Evolutionary conservation across 495 filamentous ascomycete genomes (phyloP).

Genomic region (Glonium stellatum): DNA sequence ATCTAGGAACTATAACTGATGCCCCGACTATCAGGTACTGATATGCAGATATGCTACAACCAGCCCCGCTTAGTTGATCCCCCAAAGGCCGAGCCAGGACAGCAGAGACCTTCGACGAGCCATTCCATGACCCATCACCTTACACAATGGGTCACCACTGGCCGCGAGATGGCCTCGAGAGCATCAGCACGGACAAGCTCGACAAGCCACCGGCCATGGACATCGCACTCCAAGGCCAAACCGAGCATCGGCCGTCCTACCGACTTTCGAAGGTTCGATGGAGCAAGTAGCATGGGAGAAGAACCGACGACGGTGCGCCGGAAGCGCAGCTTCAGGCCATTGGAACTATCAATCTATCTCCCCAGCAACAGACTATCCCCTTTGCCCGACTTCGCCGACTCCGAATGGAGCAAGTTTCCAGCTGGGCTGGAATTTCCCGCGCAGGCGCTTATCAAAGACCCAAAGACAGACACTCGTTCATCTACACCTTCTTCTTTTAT

Average conservation of each 20-base stretch:
- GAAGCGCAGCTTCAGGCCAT: constrained; percentile 51
- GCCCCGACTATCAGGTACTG: neutral
- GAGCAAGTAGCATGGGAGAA: constrained; percentile 22
- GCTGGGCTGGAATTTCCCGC: constrained; percentile 23
- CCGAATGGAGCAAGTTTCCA: constrained; percentile 19
- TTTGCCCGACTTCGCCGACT: constrained; percentile 42
- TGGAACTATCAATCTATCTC: constrained; percentile 69
- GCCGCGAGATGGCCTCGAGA: constrained; percentile 26
- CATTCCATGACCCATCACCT: constrained; percentile 25
- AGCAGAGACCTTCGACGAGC: constrained; percentile 19
- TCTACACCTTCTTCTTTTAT: constrained; percentile 19
- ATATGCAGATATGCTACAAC: constrained; percentile 29
- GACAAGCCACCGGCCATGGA: constrained; percentile 16
- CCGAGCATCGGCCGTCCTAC: constrained; percentile 24
- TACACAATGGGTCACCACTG: constrained; percentile 22
- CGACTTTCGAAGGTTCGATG: constrained; percentile 23
- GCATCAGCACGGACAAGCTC: constrained; percentile 23
- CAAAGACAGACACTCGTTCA: constrained; percentile 13
- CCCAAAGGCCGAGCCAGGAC: constrained; percentile 16
- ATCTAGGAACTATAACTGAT: neutral
- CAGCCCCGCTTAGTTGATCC: constrained; percentile 18
- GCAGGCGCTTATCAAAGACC: constrained; percentile 19
- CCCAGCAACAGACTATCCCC: constrained; percentile 61
- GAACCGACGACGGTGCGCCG: constrained; percentile 24
- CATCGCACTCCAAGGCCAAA: constrained; percentile 17